Evolutionary conservation across 345 rosid species (phyloP).

Genomic region (Eucalyptus marginata): DNA sequence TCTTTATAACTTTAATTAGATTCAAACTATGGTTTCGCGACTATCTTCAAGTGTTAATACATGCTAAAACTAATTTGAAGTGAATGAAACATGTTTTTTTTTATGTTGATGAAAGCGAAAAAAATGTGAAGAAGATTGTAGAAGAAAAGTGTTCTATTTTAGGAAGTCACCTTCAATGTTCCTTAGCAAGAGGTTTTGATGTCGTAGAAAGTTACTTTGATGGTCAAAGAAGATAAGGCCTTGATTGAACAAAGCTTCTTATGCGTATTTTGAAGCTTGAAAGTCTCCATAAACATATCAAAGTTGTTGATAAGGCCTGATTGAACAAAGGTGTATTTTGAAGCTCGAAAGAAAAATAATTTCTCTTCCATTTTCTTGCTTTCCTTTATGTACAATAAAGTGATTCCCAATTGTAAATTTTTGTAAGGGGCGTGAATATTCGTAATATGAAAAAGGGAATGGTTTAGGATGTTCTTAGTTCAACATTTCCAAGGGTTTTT

Average conservation of each 20-base stretch:
- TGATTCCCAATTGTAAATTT: neutral
- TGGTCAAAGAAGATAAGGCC: neutral
- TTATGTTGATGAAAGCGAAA: neutral
- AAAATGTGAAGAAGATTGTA: neutral
- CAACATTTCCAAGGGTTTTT: no score
- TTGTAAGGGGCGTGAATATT: neutral
- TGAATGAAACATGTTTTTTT: neutral
- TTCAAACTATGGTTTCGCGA: neutral
- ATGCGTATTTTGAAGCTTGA: neutral
- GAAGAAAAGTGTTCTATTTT: neutral
- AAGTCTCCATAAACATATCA: neutral
- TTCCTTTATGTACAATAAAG: neutral
- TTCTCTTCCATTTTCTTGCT: neutral
- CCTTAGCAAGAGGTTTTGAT: neutral
- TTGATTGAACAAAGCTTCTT: neutral
- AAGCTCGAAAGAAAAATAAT: no score
- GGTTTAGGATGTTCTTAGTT: neutral
- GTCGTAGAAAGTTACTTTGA: neutral
- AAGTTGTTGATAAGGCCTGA: no score
- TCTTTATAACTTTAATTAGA: neutral
- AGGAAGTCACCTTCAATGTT: neutral
- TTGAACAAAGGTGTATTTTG: no score
- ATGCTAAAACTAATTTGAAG: neutral
- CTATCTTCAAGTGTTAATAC: neutral
- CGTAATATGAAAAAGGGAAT: neutral